Evolutionary conservation across 768 basidiomycete genomes (phyloP).

Genomic region (Cystofilobasidium macerans): DNA sequence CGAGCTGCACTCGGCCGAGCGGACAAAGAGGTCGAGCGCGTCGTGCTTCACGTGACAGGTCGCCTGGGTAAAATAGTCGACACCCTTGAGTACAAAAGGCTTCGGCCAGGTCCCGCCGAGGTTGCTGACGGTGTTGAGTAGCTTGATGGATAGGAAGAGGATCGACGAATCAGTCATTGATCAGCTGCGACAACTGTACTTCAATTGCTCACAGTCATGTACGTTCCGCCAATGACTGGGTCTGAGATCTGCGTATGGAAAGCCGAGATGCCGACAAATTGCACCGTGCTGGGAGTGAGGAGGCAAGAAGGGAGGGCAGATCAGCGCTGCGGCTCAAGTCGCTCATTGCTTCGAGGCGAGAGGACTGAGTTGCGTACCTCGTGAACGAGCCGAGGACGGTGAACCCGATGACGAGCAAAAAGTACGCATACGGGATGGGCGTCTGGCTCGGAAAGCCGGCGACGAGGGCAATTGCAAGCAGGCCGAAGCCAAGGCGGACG

Average conservation of each 20-base stretch:
- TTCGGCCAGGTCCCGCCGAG: conserved; percentile 95
- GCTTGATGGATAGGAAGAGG: conserved; percentile 42
- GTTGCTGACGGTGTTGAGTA: conserved; percentile 90
- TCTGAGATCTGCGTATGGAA: conserved; percentile 96
- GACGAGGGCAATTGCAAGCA: conserved; percentile 64
- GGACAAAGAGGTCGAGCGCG: conserved; percentile 31
- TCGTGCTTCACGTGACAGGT: conserved; percentile 57
- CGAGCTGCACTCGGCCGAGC: conserved; percentile 80
- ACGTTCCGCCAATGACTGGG: conserved; percentile 92
- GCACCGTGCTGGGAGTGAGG: conserved; percentile 57
- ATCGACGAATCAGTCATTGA: background rate
- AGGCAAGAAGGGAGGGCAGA: background rate
- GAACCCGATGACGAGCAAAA: conserved; percentile 63
- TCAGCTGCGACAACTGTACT: background rate
- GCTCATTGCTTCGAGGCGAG: conserved; percentile 2
- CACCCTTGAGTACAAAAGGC: conserved; percentile 89
- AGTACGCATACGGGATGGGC: conserved; percentile 48
- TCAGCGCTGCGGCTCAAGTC: conserved; percentile 5
- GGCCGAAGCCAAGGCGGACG: conserved; percentile 65
- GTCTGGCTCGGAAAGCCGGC: conserved; percentile 59
- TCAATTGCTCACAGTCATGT: conserved; percentile 87
- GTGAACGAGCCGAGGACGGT: conserved; percentile 77
- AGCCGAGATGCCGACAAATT: conserved; percentile 97
- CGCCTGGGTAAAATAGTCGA: conserved; percentile 77
- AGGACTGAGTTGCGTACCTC: conserved; percentile 47